Conservation (phyloP, 2,329 filamentous ascomycete species). For the Cladosporium cucumerinum region DNA sequence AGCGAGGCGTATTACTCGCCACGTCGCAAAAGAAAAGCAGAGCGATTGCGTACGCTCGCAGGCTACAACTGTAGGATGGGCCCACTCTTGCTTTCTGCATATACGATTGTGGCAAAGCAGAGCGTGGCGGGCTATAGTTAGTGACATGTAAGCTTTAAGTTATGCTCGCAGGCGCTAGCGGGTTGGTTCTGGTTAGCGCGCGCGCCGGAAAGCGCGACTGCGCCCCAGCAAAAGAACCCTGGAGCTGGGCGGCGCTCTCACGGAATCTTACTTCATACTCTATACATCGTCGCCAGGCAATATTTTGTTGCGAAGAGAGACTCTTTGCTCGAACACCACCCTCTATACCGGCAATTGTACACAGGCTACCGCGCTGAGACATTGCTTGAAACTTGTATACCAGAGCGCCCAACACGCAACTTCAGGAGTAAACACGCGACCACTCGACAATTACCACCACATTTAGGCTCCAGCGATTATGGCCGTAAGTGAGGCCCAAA, state of each 20-base stretch:
- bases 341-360: not conserved
- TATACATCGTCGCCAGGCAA: not conserved
- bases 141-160: slow-evolving; percentile 7
- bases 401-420: not conserved
- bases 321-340: not conserved
- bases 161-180: not conserved
- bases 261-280: slow-evolving; percentile 1
- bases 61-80: not conserved
- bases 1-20: not conserved
- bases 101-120: slow-evolving; percentile 7
- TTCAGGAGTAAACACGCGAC: slow-evolving; percentile 10
- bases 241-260: not conserved
- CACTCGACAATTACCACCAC: not conserved
- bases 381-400: slow-evolving; percentile 7
- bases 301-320: not conserved
- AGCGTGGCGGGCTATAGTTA: not conserved
- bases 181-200: not conserved
- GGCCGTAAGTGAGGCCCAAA: not conserved
- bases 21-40: not conserved
- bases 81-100: not conserved
- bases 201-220: not conserved
- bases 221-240: not conserved
- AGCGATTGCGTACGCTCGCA: not conserved
- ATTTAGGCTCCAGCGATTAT: not conserved
- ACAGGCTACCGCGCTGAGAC: not conserved